These are phyloP conservation scores for Leishmania gerbilli DNA, from an alignment of 208 protist species.

Conservation along the genomic window DNA sequence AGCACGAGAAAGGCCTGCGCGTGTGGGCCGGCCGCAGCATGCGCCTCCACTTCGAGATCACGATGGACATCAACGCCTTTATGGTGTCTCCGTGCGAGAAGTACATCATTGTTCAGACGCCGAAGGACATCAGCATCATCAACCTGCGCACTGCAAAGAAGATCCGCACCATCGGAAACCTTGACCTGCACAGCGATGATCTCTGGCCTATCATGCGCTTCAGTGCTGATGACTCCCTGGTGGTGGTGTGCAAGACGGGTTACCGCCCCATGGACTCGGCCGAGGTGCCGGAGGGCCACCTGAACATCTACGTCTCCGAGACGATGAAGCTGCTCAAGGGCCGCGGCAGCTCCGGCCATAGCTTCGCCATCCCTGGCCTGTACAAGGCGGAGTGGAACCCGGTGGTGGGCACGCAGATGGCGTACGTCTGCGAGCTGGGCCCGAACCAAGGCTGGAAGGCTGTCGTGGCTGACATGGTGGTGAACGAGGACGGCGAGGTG, in stretches of 20 bases:
- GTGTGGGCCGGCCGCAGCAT: slow-evolving; percentile 87
- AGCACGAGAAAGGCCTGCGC: slow-evolving; percentile 70
- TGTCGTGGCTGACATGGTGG: slow-evolving; percentile 69
- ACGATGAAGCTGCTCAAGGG: slow-evolving; percentile 75
- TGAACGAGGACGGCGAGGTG: slow-evolving; percentile 74
- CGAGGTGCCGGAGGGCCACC: slow-evolving; percentile 45
- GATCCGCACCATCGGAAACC: slow-evolving; percentile 81
- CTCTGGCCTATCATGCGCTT: slow-evolving; percentile 88
- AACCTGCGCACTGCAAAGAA: slow-evolving; percentile 80
- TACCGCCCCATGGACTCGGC: slow-evolving; percentile 39
- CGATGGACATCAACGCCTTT: slow-evolving; percentile 76
- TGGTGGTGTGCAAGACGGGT: slow-evolving; percentile 77
- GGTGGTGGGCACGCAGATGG: slow-evolving; percentile 73
- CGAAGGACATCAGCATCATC: slow-evolving; percentile 81
- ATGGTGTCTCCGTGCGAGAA: slow-evolving; percentile 88
- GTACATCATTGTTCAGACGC: slow-evolving; percentile 85
- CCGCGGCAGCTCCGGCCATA: slow-evolving; percentile 48
- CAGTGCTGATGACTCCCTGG: slow-evolving; percentile 85
- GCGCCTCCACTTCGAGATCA: slow-evolving; percentile 83
- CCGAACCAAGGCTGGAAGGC: slow-evolving; percentile 78
- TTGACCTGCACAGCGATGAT: slow-evolving; percentile 77
- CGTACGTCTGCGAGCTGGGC: slow-evolving; percentile 58
- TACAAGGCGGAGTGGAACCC: slow-evolving; percentile 91
- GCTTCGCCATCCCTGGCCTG: slow-evolving; percentile 70
- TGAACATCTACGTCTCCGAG: slow-evolving; percentile 82